Evolutionary conservation across 2,329 filamentous ascomycete species (phyloP), one percentile per base, ranked within the genome.

Genomic region (Alternaria sp.): DNA sequence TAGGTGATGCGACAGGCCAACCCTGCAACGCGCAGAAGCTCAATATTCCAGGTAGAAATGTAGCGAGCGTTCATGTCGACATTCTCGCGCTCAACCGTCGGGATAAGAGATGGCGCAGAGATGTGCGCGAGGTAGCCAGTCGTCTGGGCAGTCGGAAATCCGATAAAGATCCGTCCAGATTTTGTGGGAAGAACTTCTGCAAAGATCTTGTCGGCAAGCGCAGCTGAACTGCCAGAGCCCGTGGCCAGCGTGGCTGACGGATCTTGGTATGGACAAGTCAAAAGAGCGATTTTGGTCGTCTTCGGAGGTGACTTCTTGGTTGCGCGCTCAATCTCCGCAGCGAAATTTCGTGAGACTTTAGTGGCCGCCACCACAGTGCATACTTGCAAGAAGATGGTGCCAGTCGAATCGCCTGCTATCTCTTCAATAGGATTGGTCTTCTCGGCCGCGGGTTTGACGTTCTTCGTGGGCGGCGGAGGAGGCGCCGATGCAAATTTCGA

Each of bases 271-370:
- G 95, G 96, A 18, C 95, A 94, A 1, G 94, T 97, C 53, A 99
- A 82, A 33, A 98, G 92, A 7, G 95, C 91, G 25, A 99, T 87
- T 55, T 89, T 92, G 0, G 96, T 96, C 11, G 87, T 87, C 77
- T 93, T 97, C 1, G 96, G 96, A 0, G 96, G 96, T 3, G 94
- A 93, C 75, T 99, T 99, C 82, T 98, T 97, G 1, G 96, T 99
- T 15, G 96, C 96, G 65, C 96, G 89, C 81, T 98, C 94, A 11
- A 99, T 87, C 77, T 99, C 96, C 2, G 90, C 86, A 3, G 93
- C 89, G 72, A 98, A 93, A 43, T 85, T 88, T 28, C 87, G 82
- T 20, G 87, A 84, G 1, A 97, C 89, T 50, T 87, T 92, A 0
- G 94, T 97, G 71, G 89, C 87, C 30, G 98, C 89, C 49, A 88